Base-by-base conservation (phyloP, 768 basidiomycete species). In the Lactifluus pinguis region DNA sequence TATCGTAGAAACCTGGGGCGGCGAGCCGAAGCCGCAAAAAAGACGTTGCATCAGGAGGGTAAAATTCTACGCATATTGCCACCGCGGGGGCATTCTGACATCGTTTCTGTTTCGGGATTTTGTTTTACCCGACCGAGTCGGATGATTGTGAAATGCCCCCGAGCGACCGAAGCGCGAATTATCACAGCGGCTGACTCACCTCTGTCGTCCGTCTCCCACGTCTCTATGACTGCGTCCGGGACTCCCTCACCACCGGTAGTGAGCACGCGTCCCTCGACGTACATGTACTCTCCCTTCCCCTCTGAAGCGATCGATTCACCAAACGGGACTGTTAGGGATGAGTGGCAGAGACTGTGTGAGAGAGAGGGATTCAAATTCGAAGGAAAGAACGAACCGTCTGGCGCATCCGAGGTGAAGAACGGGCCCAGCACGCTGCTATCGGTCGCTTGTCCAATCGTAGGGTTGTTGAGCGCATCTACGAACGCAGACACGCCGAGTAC, bases 221-320 rank as follows among this genome's bases (percentile, higher is more conserved):
- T 91, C 55, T 91, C 87, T 61, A 92, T 87, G 49, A 79, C 67
- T 0, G 87, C 88, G 53, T 76, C 76, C 6, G 83, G 70, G 55
- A 93, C 78, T 2, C 85, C 84, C n/a, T 77, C 73, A 21, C 89
- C 89, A 38, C 79, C 73, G 1, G 82, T 84, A 67, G 69, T 70
- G 34, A 82, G 67, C 1, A 93, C 79, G 3, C 77, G 79, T 0
- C 92, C 91, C 68, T 89, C 80, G 53, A 93, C 86, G 65, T 79
- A 91, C 80, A 94, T 76, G 69, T 91, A 88, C 10, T 90, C 81
- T 21, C 91, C 92, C 72, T 89, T 92, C 59, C 87, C 91, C 71
- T 92, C 90, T 0, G 89, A 89, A 7, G 92, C 89, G 54, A 93
- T 94, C 10, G 85, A 83, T 1, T 79, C 88, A 5, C 91, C 90